Conservation (phyloP, 179 eudicot genomes). For the Monotropa hypopitys region DNA sequence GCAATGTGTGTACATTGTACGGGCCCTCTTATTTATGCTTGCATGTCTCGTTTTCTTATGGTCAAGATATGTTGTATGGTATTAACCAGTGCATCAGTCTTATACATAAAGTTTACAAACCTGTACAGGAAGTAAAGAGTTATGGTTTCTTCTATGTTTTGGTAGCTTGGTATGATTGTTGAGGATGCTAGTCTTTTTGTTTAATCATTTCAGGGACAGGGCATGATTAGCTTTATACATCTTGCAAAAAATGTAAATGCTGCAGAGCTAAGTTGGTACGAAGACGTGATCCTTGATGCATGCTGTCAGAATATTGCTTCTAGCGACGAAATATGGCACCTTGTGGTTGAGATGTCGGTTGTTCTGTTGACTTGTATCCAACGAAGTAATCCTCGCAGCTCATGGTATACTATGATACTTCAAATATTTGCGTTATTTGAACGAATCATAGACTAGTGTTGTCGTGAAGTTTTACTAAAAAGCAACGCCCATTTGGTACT, state of each 20-base stretch:
- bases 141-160: neutral
- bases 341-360: conserved; percentile 84
- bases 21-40: neutral
- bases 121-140: neutral
- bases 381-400: conserved; percentile 73
- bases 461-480: neutral
- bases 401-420: conserved; percentile 41
- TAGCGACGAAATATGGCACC: conserved; percentile 76
- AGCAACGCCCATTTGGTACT: no score
- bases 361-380: conserved; percentile 51
- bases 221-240: conserved; percentile 79
- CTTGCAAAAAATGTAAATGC: conserved; percentile 48
- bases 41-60: neutral
- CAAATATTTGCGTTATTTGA: neutral
- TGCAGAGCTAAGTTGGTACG: conserved; percentile 59
- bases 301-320: conserved; percentile 80
- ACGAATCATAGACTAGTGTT: neutral
- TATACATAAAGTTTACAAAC: neutral
- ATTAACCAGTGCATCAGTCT: neutral
- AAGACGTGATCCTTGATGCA: conserved; percentile 86
- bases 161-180: neutral
- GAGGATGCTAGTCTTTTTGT: conserved; percentile 2
- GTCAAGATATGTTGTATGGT: neutral
- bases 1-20: neutral
- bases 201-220: conserved; percentile 54